phyloP scores from a whole-genome alignment of 331 rosid species.

The Phaseolus coccineus region DNA sequence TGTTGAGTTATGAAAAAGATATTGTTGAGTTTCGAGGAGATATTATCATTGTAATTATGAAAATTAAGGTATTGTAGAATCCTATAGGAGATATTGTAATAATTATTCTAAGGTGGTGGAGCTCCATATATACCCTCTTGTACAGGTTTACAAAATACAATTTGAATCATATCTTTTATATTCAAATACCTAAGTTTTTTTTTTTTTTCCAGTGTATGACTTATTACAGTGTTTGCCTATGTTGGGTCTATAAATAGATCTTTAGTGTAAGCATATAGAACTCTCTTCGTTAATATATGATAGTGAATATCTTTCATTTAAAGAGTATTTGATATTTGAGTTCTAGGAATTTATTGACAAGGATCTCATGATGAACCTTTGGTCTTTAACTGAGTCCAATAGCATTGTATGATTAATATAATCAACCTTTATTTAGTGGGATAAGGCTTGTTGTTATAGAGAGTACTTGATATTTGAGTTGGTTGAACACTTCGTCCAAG shows the following conservation, averaged over 20 bases:
- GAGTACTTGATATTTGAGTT: slow-evolving; percentile 11
- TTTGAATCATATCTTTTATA: no score
- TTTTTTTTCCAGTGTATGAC: background rate
- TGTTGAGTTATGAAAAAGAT: no score
- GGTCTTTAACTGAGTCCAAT: background rate
- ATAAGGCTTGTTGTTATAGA: background rate
- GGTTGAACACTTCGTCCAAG: background rate
- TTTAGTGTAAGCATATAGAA: background rate
- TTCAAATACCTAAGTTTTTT: no score
- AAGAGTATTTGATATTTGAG: background rate
- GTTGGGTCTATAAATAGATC: background rate
- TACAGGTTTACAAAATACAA: no score
- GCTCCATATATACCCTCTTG: no score
- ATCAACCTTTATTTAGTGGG: background rate
- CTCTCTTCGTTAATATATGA: background rate
- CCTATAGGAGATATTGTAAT: no score
- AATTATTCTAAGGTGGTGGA: no score
- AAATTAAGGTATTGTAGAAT: no score
- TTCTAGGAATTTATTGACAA: background rate
- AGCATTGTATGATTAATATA: background rate
- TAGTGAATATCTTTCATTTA: background rate
- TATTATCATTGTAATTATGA: no score
- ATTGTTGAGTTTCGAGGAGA: no score
- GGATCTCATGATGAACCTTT: background rate
- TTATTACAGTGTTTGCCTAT: background rate